Percentiles rank a stretch among this genome's conserved stretches.
Conservation (phyloP, 176 grass and related monocot species). For the Panicum miliaceum region DNA sequence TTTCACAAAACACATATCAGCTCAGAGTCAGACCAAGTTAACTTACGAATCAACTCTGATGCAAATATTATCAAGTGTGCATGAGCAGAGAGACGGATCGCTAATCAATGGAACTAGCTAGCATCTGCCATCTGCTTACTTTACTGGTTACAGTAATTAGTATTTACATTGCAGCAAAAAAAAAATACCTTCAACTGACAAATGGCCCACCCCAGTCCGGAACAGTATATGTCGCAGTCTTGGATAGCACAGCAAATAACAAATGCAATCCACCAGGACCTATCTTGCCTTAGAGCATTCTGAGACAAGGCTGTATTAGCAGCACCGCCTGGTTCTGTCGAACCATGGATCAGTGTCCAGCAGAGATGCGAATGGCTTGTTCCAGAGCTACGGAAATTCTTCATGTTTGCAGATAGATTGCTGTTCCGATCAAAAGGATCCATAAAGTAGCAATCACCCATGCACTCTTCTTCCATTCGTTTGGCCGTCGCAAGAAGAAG, state of each 20-base stretch:
- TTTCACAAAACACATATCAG: conserved; percentile 1
- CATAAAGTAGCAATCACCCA: conserved; percentile 87
- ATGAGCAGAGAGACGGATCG: neutral
- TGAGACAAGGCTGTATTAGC: neutral
- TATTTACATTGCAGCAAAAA: conserved; percentile 40
- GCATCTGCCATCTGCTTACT: conserved; percentile 11
- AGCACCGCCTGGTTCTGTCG: neutral
- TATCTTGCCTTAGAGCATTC: neutral
- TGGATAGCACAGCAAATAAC: conserved; percentile 24
- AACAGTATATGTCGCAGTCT: conserved; percentile 18
- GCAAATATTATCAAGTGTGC: neutral
- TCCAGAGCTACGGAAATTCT: neutral
- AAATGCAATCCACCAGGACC: conserved; percentile 34
- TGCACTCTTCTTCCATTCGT: conserved; percentile 68
- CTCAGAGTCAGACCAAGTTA: conserved; percentile 11
- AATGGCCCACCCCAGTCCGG: conserved; percentile 1
- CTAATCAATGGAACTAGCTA: conserved; percentile 17
- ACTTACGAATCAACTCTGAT: neutral
- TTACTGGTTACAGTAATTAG: conserved; percentile 19
- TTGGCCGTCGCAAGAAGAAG: conserved; percentile 60
- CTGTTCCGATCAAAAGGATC: conserved; percentile 81
- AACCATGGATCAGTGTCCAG: neutral
- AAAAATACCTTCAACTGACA: neutral
- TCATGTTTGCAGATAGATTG: conserved; percentile 85
- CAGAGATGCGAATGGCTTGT: neutral